Conservation (phyloP, 352 stramenopile genomes). For the Peronospora tabacina region DNA sequence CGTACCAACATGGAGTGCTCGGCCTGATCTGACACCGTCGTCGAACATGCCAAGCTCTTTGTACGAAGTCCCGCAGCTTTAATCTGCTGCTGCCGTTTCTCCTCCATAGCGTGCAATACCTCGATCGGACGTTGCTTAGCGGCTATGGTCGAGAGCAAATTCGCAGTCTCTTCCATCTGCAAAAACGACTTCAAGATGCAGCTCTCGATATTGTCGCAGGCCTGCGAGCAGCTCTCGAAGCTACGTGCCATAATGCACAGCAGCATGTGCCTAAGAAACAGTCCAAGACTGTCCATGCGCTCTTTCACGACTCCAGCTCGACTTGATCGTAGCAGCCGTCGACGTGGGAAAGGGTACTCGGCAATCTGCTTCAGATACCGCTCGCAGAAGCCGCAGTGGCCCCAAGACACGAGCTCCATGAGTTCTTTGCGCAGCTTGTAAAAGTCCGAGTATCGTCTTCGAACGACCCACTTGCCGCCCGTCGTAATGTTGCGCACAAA, state of each 20-base stretch:
- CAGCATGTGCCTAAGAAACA: conserved; percentile 74
- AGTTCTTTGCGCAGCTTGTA: conserved; percentile 80
- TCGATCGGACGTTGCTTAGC: conserved; percentile 53
- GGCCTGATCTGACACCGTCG: conserved; percentile 36
- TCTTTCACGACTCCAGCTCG: conserved; percentile 65
- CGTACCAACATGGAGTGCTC: conserved; percentile 29
- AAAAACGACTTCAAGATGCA: conserved; percentile 71
- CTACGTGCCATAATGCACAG: conserved; percentile 60
- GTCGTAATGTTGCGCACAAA: conserved; percentile 69
- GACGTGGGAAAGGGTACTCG: conserved; percentile 70
- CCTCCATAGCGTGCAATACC: conserved; percentile 61
- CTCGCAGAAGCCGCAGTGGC: conserved; percentile 62
- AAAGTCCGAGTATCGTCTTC: conserved; percentile 82
- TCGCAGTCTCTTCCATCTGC: conserved; percentile 55
- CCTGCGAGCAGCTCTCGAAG: conserved; percentile 62
- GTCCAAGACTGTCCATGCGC: conserved; percentile 72
- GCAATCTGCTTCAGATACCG: conserved; percentile 58
- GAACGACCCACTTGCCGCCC: conserved; percentile 65
- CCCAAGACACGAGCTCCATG: conserved; percentile 71
- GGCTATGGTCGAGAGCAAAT: conserved; percentile 42
- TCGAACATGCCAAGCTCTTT: conserved; percentile 42
- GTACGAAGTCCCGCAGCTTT: conserved; percentile 50
- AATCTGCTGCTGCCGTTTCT: conserved; percentile 63
- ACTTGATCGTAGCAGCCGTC: conserved; percentile 67
- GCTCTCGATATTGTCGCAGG: conserved; percentile 57